A percentile compares a stretch with the other conserved stretches of the same genome.
Evolutionary conservation across 192 early-diverging fungal genomes (phyloP).

Genomic region (Mortierella antarctica): DNA sequence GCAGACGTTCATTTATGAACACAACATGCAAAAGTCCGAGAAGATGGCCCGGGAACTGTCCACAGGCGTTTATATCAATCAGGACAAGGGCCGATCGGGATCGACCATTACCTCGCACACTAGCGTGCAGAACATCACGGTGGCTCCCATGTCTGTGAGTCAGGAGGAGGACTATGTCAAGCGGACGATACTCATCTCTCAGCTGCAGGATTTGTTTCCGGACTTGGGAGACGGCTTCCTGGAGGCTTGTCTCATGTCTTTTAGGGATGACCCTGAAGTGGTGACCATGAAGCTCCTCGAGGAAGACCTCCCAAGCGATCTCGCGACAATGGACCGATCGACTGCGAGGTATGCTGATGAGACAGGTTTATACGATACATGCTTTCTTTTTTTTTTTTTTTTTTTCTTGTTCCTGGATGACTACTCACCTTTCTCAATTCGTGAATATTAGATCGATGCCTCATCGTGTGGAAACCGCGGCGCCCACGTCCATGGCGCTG

Average conservation of each 20-base stretch:
- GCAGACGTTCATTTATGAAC: constrained; percentile 26
- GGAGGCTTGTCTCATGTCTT: constrained; percentile 81
- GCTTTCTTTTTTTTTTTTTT: neutral
- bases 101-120: constrained; percentile 15
- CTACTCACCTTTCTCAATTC: neutral
- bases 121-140: neutral
- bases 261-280: constrained; percentile 73
- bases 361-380: too few relatives aligned
- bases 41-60: constrained; percentile 33
- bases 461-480: constrained; percentile 2
- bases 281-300: constrained; percentile 87
- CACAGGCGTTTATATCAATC: constrained; percentile 7
- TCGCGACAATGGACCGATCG: constrained; percentile 74
- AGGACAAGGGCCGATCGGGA: constrained; percentile 15
- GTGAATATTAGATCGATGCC: constrained; percentile 11
- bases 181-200: constrained; percentile 73
- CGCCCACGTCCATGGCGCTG: constrained; percentile 11
- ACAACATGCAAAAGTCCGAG: constrained; percentile 44
- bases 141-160: constrained; percentile 11
- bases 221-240: constrained; percentile 93
- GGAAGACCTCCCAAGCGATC: constrained; percentile 72
- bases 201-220: constrained; percentile 89
- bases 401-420: neutral
- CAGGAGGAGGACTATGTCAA: constrained; percentile 62
- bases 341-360: constrained; percentile 51